These are phyloP conservation scores for Leonotis leonurus DNA, from an alignment of 257 asterid species.

Conservation along the genomic window DNA sequence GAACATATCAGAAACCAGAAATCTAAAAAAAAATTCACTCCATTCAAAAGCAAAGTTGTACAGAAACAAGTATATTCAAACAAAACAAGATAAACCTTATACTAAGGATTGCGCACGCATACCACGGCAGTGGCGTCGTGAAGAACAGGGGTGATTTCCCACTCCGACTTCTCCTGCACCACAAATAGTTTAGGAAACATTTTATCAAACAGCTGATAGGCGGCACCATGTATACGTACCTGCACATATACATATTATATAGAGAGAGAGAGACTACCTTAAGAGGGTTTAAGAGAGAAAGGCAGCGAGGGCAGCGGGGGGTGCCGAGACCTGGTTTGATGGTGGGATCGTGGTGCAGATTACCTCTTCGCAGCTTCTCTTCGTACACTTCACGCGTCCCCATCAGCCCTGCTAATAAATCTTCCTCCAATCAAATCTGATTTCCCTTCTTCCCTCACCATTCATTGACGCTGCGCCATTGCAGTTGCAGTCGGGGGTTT, in stretches of 20 bases:
- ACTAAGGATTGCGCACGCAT: not conserved
- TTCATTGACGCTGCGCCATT: not conserved
- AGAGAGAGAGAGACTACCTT: conserved; percentile 26
- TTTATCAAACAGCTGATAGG: not conserved
- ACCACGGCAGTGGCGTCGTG: conserved; percentile 62
- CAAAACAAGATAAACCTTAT: no score
- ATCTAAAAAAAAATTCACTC: no score
- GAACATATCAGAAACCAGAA: no score
- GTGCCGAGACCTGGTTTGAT: conserved; percentile 75
- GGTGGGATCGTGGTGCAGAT: conserved; percentile 65
- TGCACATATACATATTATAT: not conserved
- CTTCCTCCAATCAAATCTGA: not conserved
- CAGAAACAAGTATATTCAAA: no score
- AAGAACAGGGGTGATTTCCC: conserved; percentile 55
- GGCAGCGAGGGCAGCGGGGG: conserved; percentile 77
- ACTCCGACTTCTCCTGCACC: conserved; percentile 39
- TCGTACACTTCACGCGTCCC: conserved; percentile 86
- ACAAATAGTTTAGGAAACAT: not conserved
- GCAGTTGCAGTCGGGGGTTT: no score
- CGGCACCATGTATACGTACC: not conserved
- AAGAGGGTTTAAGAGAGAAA: conserved; percentile 48
- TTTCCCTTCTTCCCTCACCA: not conserved
- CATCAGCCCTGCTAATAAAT: conserved; percentile 22
- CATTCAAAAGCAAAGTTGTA: no score
- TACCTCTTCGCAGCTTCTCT: conserved; percentile 60